Conservation (phyloP, 2,329 filamentous ascomycete genomes). For the Aspergillus fumigatiaffinis region DNA sequence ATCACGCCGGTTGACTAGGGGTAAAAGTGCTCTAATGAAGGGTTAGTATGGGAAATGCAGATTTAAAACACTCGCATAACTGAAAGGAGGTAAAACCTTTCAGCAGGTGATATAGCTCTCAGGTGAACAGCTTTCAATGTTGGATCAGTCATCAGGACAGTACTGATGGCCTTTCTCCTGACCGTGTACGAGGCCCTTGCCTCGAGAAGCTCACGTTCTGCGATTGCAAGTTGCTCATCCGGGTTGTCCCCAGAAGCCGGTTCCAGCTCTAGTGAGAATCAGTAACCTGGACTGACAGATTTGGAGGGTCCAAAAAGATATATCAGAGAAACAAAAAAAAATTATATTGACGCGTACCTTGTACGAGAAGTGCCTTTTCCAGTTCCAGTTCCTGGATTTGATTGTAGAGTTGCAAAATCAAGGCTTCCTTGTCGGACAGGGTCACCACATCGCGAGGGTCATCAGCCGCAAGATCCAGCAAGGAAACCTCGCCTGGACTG, state of each 20-base stretch:
- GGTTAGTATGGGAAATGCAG: slow-evolving; percentile 13
- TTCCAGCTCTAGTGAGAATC: slow-evolving; percentile 28
- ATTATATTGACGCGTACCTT: slow-evolving; percentile 27
- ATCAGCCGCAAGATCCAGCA: slow-evolving; percentile 43
- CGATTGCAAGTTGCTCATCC: slow-evolving; percentile 47
- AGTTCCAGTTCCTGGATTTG: slow-evolving; percentile 66
- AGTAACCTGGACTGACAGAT: background rate
- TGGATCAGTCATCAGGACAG: slow-evolving; percentile 68
- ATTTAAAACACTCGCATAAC: slow-evolving; percentile 1
- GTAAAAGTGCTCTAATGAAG: slow-evolving; percentile 58
- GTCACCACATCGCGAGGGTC: slow-evolving; percentile 47
- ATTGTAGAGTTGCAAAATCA: slow-evolving; percentile 67
- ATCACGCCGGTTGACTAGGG: slow-evolving; percentile 65
- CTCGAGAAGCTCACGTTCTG: slow-evolving; percentile 65
- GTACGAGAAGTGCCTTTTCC: slow-evolving; percentile 63
- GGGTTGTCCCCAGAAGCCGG: slow-evolving; percentile 47
- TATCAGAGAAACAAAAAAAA: background rate
- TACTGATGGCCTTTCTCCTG: slow-evolving; percentile 64
- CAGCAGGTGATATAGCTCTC: slow-evolving; percentile 60
- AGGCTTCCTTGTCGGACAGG: slow-evolving; percentile 63
- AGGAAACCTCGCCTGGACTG: slow-evolving; percentile 29
- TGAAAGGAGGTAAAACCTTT: slow-evolving; percentile 53
- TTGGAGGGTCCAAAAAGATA: background rate
- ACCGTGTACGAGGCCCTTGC: slow-evolving; percentile 67
- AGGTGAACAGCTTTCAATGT: slow-evolving; percentile 73